A percentile compares a stretch with the other conserved stretches of the same genome.
phyloP scores from a whole-genome alignment of 1,284 basidiomycete species.

The Heliocybe sulcata region DNA sequence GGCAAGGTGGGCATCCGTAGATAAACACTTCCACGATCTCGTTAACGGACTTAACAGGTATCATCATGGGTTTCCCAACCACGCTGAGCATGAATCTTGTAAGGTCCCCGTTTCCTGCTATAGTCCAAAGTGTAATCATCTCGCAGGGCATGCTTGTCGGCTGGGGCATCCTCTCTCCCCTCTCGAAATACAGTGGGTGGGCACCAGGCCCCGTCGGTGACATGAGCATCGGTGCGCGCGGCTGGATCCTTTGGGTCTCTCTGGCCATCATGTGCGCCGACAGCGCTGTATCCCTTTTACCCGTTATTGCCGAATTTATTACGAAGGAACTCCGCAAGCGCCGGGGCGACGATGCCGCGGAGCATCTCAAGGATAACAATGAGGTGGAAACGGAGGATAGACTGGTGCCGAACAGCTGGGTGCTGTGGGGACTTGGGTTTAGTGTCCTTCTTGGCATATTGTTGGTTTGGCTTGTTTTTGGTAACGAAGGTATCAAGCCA shows the following conservation, averaged over 20 bases:
- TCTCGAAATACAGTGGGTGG: constrained; percentile 81
- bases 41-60: constrained; percentile 43
- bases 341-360: constrained; percentile 6
- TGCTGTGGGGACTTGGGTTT: constrained; percentile 55
- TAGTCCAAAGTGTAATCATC: background rate
- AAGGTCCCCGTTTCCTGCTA: constrained; percentile 14
- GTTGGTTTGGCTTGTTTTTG: constrained; percentile 85
- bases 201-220: constrained; percentile 85
- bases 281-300: constrained; percentile 78
- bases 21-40: background rate
- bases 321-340: constrained; percentile 26
- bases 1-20: constrained; percentile 55
- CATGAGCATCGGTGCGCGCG: constrained; percentile 78
- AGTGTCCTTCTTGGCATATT: constrained; percentile 70
- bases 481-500: constrained; percentile 83
- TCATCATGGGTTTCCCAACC: constrained; percentile 97
- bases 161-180: constrained; percentile 87
- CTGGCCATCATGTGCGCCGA: constrained; percentile 95
- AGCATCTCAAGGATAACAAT: constrained; percentile 36
- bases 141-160: constrained; percentile 87
- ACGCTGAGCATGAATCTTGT: constrained; percentile 90
- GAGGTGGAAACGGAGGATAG: constrained; percentile 78
- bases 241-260: constrained; percentile 94
- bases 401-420: constrained; percentile 79
- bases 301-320: constrained; percentile 53